phyloP scores from a whole-genome alignment of 2,329 filamentous ascomycete species.

The Verticillium albo-atrum region DNA sequence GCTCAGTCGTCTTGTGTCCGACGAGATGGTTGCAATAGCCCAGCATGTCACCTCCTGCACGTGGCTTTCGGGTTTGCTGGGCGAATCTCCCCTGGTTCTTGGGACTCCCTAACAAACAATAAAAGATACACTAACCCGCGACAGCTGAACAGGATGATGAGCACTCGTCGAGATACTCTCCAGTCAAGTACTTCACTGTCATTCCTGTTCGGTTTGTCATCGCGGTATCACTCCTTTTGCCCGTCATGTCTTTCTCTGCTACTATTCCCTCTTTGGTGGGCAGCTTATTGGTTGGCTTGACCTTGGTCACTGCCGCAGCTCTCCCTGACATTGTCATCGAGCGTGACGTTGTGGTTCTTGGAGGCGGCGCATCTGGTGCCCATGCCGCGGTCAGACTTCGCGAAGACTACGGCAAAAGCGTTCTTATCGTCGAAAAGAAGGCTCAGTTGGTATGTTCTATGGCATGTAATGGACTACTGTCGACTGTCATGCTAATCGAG shows the following conservation, averaged over 20 bases:
- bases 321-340: slow-evolving; percentile 8
- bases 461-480: background rate
- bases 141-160: background rate
- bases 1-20: background rate
- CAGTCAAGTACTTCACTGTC: background rate
- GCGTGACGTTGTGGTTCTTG: slow-evolving; percentile 29
- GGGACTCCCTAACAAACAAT: background rate
- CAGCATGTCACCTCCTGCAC: background rate
- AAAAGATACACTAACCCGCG: background rate
- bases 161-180: background rate
- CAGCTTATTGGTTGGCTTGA: background rate
- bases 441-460: slow-evolving; percentile 20
- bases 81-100: background rate
- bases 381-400: slow-evolving; percentile 30
- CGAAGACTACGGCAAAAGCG: slow-evolving; percentile 26
- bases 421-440: slow-evolving; percentile 30
- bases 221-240: background rate
- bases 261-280: background rate
- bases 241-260: background rate
- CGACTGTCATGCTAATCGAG: slow-evolving; percentile 6
- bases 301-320: background rate
- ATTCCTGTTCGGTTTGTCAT: background rate
- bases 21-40: background rate
- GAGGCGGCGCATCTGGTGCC: slow-evolving; percentile 30
- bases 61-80: background rate